phyloP scores from a whole-genome alignment of 2,329 filamentous ascomycete species.

The Emericellopsis cladophorae region DNA sequence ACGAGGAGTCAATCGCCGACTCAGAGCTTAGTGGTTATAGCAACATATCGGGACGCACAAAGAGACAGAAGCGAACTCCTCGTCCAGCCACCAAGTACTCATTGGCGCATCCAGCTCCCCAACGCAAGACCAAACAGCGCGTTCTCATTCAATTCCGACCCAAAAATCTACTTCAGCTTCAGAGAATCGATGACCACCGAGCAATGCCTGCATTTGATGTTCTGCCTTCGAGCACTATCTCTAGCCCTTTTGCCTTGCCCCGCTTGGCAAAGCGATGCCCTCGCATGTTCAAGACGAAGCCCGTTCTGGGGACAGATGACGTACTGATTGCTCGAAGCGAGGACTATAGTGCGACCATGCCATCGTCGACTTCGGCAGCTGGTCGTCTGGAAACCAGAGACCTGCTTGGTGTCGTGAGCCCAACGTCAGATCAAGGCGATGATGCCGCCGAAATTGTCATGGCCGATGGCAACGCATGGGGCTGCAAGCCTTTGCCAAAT shows the following conservation, averaged over 20 bases:
- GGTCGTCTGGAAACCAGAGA: slow-evolving; percentile 33
- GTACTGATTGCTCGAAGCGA: slow-evolving; percentile 60
- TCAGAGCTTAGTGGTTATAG: slow-evolving; percentile 31
- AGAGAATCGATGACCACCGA: slow-evolving; percentile 40
- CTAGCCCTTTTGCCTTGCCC: slow-evolving; percentile 42
- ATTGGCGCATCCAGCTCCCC: slow-evolving; percentile 55
- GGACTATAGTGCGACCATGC: slow-evolving; percentile 34
- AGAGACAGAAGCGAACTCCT: slow-evolving; percentile 28
- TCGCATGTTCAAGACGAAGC: slow-evolving; percentile 49
- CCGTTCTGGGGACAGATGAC: slow-evolving; percentile 54
- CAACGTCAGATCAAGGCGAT: slow-evolving; percentile 32
- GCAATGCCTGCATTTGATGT: slow-evolving; percentile 61
- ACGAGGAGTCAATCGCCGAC: slow-evolving; percentile 24
- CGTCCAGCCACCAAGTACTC: slow-evolving; percentile 51
- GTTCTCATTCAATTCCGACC: slow-evolving; percentile 56
- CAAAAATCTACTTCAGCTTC: slow-evolving; percentile 58
- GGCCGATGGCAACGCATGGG: slow-evolving; percentile 48
- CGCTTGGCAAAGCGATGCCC: slow-evolving; percentile 48
- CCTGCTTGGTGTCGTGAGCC: slow-evolving; percentile 58
- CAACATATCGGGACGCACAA: slow-evolving; percentile 20
- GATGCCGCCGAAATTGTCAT: slow-evolving; percentile 54
- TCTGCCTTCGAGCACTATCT: slow-evolving; percentile 52
- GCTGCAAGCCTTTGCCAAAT: slow-evolving; percentile 34
- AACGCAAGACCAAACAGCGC: slow-evolving; percentile 46
- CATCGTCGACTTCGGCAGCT: slow-evolving; percentile 12